Base-by-base conservation (phyloP, 2,329 filamentous ascomycete genomes). In the Leptosphaerulina australis region DNA sequence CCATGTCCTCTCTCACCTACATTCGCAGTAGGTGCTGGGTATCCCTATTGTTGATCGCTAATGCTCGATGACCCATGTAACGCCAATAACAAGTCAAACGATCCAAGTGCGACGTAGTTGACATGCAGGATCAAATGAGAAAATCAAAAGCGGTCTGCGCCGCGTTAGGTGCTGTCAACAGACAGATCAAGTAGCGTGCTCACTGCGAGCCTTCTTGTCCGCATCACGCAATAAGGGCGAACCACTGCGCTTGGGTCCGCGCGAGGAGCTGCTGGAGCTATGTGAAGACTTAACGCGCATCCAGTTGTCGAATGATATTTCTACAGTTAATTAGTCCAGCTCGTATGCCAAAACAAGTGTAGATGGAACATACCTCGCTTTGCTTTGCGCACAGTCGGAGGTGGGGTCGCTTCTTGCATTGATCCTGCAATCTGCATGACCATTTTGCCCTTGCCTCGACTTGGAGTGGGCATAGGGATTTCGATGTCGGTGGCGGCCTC, bases 271-370 rank as follows among this genome's bases (percentile, higher is more conserved):
- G 25, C 76, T 75, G 15, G 63, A 63, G 50, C 55, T 53, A 44
- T 62, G 53, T 5, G 57, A 47, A 1, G 72, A 75, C 77, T 90
- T 90, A 60, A 83, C 83, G 50, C 86, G 83, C 56, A 78, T 81
- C 87, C 87, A 91, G 29, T 78, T 78, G 60, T 88, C 85, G 61
- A 90, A 90, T 2, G 64, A 67, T 20, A 67, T 65, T 56, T 70
- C 67, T 67, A 34, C 0, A 2, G 10, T 21, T 1, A 8, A 44
- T 60, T 20, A 62, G 56, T n/a, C 10, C 14, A 10, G 21, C 9
- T 33, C 2, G 5, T n/a, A 10, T n/a, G n/a, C n/a, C n/a, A n/a
- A n/a, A n/a, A n/a, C n/a, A n/a, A 6, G 18, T 10, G 9, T 12
- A n/a, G 14, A 15, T 2, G 17, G 15, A 14, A 58, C 45, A 80